Base-by-base conservation (phyloP, 1,139 yeast genomes). In the Barnettozyma hawaiiensis region DNA sequence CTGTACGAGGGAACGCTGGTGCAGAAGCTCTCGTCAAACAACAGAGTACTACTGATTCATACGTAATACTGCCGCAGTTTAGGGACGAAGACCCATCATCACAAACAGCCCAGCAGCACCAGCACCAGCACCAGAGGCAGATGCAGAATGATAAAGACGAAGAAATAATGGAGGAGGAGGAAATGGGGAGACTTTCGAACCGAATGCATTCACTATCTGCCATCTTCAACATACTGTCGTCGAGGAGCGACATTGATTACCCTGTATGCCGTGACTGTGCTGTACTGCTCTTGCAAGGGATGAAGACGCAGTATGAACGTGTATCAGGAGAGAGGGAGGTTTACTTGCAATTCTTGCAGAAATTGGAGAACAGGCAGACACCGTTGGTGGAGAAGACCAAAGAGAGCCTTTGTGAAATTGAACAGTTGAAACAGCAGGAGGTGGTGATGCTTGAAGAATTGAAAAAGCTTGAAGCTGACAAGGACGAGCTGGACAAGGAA, bases 201-300 rank as follows among this genome's bases (percentile, higher is more conserved):
- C 65, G 72, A 32, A 58, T 75, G 15, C 65, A 64, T 34, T 62
- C 75, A 14, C 61, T 86, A 26, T 79, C 80, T 16, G 74, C 74
- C n/a, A 69, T 89, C 8, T 80, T 78, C 53, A 81, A 80, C 50
- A 72, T 85, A 2, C 70, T 77, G 51, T 81, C 76, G 22, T 79
- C 79, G 9, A 81, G 82, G 49, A 81, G 83, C 42, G 89, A 82
- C 47, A 73, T 90, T n/a, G 95, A 86, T 49, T 78, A 85, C 56
- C 98, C 98, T 0, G 76, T 94, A 14, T 90, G 97, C 53, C 71
- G 72, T 27, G 97, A 90, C 40, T 92, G 98, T 61, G 85, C 95
- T 3, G 77, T 73, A 35, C 59, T 75, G 23, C 62, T 90, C 24
- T 69, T 84, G 5, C 80, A 76, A n/a, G 81, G 80, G 46, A 71